These are phyloP conservation scores for Yarrowia hollandica DNA, from an alignment of 805 yeast species.

Conservation along the genomic window DNA sequence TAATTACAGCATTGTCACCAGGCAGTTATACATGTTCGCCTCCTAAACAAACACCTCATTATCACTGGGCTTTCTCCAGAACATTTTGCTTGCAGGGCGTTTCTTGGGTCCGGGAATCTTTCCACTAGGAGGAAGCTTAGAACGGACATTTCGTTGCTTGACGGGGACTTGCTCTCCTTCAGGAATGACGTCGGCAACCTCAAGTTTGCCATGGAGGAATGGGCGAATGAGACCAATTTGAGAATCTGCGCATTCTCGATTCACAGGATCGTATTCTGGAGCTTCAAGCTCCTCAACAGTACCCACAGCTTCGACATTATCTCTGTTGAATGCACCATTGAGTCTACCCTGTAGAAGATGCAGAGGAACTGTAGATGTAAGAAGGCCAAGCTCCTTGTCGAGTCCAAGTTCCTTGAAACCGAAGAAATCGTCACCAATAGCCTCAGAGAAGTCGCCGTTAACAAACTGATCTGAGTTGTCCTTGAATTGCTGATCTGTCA, in stretches of 20 bases:
- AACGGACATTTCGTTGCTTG: constrained; percentile 69
- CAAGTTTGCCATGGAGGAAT: constrained; percentile 46
- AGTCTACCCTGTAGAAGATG: constrained; percentile 79
- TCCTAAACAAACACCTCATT: constrained; percentile 9
- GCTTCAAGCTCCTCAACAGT: constrained; percentile 51
- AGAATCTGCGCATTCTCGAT: constrained; percentile 51
- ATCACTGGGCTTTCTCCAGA: constrained; percentile 19
- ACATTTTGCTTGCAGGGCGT: constrained; percentile 24
- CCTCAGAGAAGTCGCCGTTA: constrained; percentile 92
- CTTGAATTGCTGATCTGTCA: constrained; percentile 73
- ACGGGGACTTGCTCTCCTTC: constrained; percentile 87
- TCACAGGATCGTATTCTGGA: constrained; percentile 53
- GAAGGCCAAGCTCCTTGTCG: constrained; percentile 84
- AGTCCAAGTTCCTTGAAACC: constrained; percentile 93
- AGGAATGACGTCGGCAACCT: constrained; percentile 40
- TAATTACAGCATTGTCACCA: no score
- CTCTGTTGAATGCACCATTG: constrained; percentile 45
- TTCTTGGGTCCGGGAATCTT: constrained; percentile 55
- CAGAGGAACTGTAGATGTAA: constrained; percentile 83
- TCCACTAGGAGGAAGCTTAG: constrained; percentile 89
- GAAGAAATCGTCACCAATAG: constrained; percentile 87
- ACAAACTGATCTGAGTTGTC: constrained; percentile 93
- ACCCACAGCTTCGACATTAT: constrained; percentile 45
- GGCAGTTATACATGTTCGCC: constrained; percentile 3
- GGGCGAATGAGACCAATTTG: constrained; percentile 63